Percentiles rank a stretch among this genome's conserved stretches.
These are phyloP conservation scores for Massariosphaeria phaeospora DNA, from an alignment of 495 filamentous ascomycete species.

Conservation along the genomic window DNA sequence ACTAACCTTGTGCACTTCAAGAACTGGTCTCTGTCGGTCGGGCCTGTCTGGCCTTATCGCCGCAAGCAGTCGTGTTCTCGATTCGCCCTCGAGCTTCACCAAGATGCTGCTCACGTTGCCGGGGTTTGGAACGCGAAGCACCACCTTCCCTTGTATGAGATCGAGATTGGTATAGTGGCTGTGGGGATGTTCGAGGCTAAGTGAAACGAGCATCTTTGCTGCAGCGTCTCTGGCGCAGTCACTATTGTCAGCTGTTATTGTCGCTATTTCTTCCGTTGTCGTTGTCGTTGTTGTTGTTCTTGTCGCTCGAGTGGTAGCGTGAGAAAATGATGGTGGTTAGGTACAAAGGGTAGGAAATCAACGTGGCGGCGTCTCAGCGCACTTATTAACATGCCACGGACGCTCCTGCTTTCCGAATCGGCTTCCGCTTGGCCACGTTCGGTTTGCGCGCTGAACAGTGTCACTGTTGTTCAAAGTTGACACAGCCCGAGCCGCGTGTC, in stretches of 20 bases:
- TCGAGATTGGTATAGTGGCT: constrained; percentile 88
- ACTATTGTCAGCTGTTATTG: too few species aligned
- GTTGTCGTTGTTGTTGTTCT: not conserved
- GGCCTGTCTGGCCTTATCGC: constrained; percentile 43
- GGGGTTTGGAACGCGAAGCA: constrained; percentile 58
- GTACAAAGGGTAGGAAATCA: not conserved
- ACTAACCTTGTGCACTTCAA: constrained; percentile 74
- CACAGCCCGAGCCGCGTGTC: too few species aligned
- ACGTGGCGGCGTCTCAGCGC: constrained; percentile 6
- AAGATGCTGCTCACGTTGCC: constrained; percentile 70
- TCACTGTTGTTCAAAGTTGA: too few species aligned
- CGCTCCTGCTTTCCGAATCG: too few species aligned
- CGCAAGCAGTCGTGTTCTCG: constrained; percentile 55
- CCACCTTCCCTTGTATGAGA: constrained; percentile 62
- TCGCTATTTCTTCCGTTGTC: too few species aligned
- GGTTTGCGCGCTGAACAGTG: too few species aligned
- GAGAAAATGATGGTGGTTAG: not conserved
- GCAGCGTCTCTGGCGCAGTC: too few species aligned
- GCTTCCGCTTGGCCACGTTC: too few species aligned
- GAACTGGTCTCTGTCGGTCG: constrained; percentile 55
- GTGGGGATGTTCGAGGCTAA: constrained; percentile 69
- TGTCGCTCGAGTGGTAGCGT: too few species aligned
- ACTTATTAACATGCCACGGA: not conserved
- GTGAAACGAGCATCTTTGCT: constrained; percentile 63
- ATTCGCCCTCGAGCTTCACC: constrained; percentile 93